Evolutionary conservation across 345 rosid species (phyloP).

Genomic region (Dovyalis caffra): DNA sequence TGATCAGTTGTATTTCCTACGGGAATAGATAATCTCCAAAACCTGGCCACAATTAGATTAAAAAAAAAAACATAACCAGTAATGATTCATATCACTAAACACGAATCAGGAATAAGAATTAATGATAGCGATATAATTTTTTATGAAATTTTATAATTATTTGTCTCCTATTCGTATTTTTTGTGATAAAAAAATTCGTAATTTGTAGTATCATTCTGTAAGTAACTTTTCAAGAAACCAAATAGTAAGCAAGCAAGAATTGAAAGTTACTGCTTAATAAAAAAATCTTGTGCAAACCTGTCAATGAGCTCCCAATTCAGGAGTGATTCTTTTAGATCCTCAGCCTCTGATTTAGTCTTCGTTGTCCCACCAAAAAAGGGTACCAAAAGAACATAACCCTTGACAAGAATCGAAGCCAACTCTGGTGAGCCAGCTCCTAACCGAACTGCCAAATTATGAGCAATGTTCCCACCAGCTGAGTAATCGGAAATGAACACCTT

Average conservation of each 20-base stretch:
- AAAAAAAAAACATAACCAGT: too few species aligned
- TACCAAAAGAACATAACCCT: slow-evolving; percentile 51
- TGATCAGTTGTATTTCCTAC: slow-evolving; percentile 51
- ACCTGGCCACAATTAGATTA: slow-evolving; percentile 29
- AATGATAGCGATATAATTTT: too few species aligned
- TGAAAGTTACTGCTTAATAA: too few species aligned
- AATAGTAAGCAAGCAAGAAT: too few species aligned
- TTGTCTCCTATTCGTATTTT: too few species aligned
- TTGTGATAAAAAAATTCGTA: too few species aligned
- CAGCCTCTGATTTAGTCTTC: slow-evolving; percentile 45
- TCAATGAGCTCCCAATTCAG: slow-evolving; percentile 61
- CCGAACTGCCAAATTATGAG: slow-evolving; percentile 52
- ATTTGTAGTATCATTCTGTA: too few species aligned
- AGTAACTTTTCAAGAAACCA: background rate
- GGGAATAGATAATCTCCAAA: slow-evolving; percentile 59
- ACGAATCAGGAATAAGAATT: too few species aligned
- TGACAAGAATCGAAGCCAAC: slow-evolving; percentile 46
- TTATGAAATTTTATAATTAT: too few species aligned
- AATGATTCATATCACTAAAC: too few species aligned
- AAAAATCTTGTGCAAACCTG: slow-evolving; percentile 27
- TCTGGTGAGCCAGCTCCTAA: slow-evolving; percentile 38
- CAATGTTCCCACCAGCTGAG: slow-evolving; percentile 59
- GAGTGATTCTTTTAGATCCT: slow-evolving; percentile 57
- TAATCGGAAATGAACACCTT: slow-evolving; percentile 54
- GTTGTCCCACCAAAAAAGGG: slow-evolving; percentile 53